phyloP scores from a whole-genome alignment of 331 rosid genomes.

The Arachis monticola region DNA sequence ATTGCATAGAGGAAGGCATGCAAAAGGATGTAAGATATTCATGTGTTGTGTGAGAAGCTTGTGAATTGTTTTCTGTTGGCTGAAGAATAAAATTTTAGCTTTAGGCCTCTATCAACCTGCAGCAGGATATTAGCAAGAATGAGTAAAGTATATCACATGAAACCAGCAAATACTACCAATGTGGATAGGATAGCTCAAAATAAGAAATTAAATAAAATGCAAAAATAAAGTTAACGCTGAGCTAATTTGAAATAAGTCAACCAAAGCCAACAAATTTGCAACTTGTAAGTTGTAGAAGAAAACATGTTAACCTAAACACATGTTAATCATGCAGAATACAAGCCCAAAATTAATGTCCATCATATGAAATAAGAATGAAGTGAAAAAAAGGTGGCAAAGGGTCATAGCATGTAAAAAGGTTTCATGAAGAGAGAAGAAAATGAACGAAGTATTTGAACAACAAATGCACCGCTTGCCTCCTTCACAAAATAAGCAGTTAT shows the following conservation, averaged over 20 bases:
- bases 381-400: not conserved
- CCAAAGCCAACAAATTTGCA: not conserved
- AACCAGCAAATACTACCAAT: slow-evolving; percentile 8
- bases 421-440: not conserved
- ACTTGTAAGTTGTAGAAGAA: not conserved
- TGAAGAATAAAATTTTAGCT: slow-evolving; percentile 15
- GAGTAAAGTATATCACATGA: slow-evolving; percentile 7
- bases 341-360: not conserved
- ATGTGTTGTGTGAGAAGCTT: slow-evolving; percentile 33
- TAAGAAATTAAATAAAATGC: not conserved
- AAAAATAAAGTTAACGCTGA: not conserved
- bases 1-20: slow-evolving; percentile 40
- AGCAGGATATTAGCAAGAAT: slow-evolving; percentile 11
- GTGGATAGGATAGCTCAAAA: not conserved
- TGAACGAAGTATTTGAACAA: not conserved
- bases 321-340: not conserved
- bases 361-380: not conserved
- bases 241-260: slow-evolving; percentile 2
- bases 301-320: not conserved
- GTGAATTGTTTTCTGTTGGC: not conserved
- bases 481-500: too few relatives aligned
- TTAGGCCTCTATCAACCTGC: slow-evolving; percentile 42
- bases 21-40: slow-evolving; percentile 49
- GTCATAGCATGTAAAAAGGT: not conserved
- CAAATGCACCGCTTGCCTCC: not conserved